Conservation (phyloP, 371 early-diverging fungal species). For the Lichtheimia hyalospora region DNA sequence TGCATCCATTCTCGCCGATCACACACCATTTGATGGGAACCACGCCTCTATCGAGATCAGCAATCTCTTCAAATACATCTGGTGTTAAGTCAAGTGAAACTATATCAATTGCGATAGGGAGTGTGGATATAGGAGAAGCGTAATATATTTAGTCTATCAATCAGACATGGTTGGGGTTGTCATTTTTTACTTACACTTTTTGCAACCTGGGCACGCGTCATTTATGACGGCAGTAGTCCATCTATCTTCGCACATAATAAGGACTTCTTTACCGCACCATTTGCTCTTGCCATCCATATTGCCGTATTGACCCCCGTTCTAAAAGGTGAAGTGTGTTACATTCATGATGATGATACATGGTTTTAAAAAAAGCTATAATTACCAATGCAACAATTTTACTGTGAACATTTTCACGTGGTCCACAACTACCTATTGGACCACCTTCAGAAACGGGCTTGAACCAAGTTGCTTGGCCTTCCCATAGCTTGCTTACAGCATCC, state of each 20-base stretch:
- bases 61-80: slow-evolving; percentile 59
- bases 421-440: slow-evolving; percentile 15
- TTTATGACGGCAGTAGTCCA: slow-evolving; percentile 17
- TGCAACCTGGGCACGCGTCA: slow-evolving; percentile 43
- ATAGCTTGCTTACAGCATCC: background rate
- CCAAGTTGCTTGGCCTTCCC: slow-evolving; percentile 11
- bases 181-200: background rate
- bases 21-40: slow-evolving; percentile 53
- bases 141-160: too few species aligned
- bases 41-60: slow-evolving; percentile 43
- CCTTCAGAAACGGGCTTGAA: slow-evolving; percentile 34
- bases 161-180: too few species aligned
- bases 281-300: slow-evolving; percentile 26
- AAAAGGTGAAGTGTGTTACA: too few species aligned
- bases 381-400: slow-evolving; percentile 29
- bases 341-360: too few species aligned
- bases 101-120: slow-evolving; percentile 5
- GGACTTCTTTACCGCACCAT: slow-evolving; percentile 40
- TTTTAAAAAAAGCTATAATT: too few species aligned
- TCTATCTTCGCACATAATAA: too few species aligned
- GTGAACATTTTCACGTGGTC: slow-evolving; percentile 16
- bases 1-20: too few species aligned
- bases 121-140: too few species aligned
- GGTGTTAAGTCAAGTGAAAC: slow-evolving; percentile 59
- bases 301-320: slow-evolving; percentile 31